phyloP scores from a whole-genome alignment of 768 basidiomycete genomes.

The Lenzites betulinus region DNA sequence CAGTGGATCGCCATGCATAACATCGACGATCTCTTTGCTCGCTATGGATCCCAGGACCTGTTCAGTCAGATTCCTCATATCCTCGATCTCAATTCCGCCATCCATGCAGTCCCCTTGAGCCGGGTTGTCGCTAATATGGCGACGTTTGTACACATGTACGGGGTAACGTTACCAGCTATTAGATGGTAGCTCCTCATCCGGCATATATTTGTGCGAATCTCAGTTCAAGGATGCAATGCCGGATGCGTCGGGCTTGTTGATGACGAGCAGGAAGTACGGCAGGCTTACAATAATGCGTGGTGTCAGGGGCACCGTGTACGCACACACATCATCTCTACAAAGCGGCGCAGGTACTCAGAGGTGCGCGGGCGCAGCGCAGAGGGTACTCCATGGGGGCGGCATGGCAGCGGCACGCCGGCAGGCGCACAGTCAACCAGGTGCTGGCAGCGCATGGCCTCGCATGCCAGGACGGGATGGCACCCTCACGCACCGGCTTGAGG shows the following conservation, averaged over 20 bases:
- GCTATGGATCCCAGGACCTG: no score
- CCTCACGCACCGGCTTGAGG: slow-evolving; percentile 78
- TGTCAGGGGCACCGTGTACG: slow-evolving; percentile 41
- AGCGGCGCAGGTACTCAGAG: slow-evolving; percentile 64
- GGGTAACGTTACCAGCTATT: no score
- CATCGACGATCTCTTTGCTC: no score
- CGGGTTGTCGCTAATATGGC: no score
- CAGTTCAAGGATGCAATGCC: no score
- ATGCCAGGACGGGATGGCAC: slow-evolving; percentile 68
- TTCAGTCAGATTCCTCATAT: no score
- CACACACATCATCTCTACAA: slow-evolving; percentile 52
- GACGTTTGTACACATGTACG: no score
- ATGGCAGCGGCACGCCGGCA: slow-evolving; percentile 65
- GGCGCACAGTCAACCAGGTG: slow-evolving; percentile 56
- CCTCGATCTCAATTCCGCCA: no score
- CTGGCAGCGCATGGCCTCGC: slow-evolving; percentile 55
- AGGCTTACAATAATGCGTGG: slow-evolving; percentile 72
- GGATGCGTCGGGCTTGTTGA: slow-evolving; percentile 77
- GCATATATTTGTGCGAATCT: no score
- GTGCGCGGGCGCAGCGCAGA: slow-evolving; percentile 78
- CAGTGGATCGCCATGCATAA: no score
- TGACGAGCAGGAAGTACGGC: slow-evolving; percentile 87
- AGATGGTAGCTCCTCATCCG: no score
- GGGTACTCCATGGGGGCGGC: slow-evolving; percentile 83
- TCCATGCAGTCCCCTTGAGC: no score